Percentiles rank a stretch among this genome's conserved stretches.
phyloP scores from a whole-genome alignment of 768 basidiomycete species.

The Lactarius hengduanensis region DNA sequence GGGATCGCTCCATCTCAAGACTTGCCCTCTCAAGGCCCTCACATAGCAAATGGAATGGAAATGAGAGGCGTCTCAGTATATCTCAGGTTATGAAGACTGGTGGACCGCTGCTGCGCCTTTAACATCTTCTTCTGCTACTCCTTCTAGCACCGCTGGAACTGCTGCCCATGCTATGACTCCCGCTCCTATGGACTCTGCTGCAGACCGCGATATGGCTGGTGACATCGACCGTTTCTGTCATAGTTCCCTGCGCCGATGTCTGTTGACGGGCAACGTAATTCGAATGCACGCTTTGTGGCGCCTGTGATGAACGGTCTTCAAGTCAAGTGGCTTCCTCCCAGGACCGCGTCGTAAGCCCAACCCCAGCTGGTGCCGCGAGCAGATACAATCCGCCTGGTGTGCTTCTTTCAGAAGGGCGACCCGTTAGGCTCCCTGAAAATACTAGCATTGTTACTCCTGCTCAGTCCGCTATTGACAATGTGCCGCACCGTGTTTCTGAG shows the following conservation, averaged over 20 bases:
- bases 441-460: constrained; percentile 23
- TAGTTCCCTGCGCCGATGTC: neutral
- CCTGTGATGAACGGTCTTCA: constrained; percentile 30
- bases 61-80: constrained; percentile 11
- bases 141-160: constrained; percentile 3
- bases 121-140: constrained; percentile 7
- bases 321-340: constrained; percentile 26
- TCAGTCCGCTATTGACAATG: constrained; percentile 9
- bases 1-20: constrained; percentile 26
- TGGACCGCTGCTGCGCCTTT: neutral
- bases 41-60: constrained; percentile 17
- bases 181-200: neutral
- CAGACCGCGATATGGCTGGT: neutral
- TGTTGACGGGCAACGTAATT: constrained; percentile 10
- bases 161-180: constrained; percentile 11
- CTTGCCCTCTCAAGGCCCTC: neutral
- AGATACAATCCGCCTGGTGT: constrained; percentile 16
- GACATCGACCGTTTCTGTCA: constrained; percentile 3
- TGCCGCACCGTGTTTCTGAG: constrained; percentile 14
- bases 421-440: constrained; percentile 28
- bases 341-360: constrained; percentile 14
- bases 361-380: constrained; percentile 10
- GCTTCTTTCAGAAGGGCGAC: constrained; percentile 32
- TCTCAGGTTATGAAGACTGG: constrained; percentile 9
- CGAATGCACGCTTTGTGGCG: constrained; percentile 22